Evolutionary conservation across 805 yeast species (phyloP), one percentile per base, ranked within the genome.

Genomic region (Yarrowia deformans): DNA sequence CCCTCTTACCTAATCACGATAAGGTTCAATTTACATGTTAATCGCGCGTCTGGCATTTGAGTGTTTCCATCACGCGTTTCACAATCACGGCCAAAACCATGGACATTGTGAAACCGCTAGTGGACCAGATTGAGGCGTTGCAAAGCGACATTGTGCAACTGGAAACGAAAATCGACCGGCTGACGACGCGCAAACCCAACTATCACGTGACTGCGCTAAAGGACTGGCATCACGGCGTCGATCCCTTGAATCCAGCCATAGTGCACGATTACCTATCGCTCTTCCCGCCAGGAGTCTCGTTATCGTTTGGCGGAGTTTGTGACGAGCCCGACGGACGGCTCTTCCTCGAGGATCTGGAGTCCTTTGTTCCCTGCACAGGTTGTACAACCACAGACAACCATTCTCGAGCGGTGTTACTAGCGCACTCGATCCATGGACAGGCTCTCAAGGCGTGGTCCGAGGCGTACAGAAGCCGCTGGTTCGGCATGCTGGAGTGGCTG

Each of bases 401-500:
- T 34, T 60, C 66, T 32, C 42, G 66, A 13, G 66, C 66, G 14
- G 66, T 60, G 9, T 42, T 60, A 1, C 52, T 60, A 14, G 16
- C 66, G 3, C 34, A 60, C 42, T 8, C 39, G 1, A 43, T 60
- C 12, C 18, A 16, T 1, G 66, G 66, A 14, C 37, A 37, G 8
- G 66, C 34, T 14, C 66, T 60, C 14, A n/a, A 43, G 5, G 32
- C 32, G 6, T 60, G 66, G 66, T 3, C 52, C 0, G 18, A 60
- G 18, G 66, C 66, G 9, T 60, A 60, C 40, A 60, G 32, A 42
- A n/a, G 14, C 34, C 37, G 40, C 16, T 60, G 66, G 66, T 60
- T 60, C n/a, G 66, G 66, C 32, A 60, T 60, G 66, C 42, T 60
- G 18, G 66, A 60, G 19, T 60, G 66, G 66, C 12, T 18, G 2